Evolutionary conservation across 768 basidiomycete genomes (phyloP).

Genomic region (Leucogyrophana mollusca): DNA sequence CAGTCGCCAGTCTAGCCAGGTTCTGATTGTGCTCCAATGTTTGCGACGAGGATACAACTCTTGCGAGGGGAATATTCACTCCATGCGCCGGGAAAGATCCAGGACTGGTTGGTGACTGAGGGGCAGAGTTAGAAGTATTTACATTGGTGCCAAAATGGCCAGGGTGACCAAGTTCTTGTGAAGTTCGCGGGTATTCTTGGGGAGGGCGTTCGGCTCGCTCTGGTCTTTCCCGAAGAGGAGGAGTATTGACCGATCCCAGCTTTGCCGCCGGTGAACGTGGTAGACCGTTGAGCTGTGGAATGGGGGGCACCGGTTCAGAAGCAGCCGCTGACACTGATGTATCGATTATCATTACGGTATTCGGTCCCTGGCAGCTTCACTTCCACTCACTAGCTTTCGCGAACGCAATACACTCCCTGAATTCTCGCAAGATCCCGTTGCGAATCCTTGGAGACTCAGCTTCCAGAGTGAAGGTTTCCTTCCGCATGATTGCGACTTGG

Average conservation of each 20-base stretch:
- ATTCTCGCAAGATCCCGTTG: constrained; percentile 63
- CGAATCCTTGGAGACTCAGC: constrained; percentile 55
- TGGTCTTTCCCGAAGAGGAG: constrained; percentile 14
- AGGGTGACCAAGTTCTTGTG: no score
- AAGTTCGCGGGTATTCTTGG: constrained; percentile 6
- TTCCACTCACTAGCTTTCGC: constrained; percentile 64
- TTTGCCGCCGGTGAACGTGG: constrained; percentile 23
- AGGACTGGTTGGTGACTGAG: not conserved
- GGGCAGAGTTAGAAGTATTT: not conserved
- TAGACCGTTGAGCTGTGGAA: constrained; percentile 46
- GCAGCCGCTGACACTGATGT: constrained; percentile 58
- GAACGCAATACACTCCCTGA: constrained; percentile 84
- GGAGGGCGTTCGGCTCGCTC: constrained; percentile 17
- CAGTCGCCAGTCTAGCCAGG: constrained; percentile 6
- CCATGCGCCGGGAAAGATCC: no score
- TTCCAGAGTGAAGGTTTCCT: constrained; percentile 76
- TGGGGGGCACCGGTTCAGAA: constrained; percentile 67
- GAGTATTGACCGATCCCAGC: not conserved
- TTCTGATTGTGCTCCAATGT: no score
- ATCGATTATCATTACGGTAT: no score
- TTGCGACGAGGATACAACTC: no score
- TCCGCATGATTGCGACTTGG: constrained; percentile 81
- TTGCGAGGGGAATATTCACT: no score
- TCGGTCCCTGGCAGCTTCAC: no score
- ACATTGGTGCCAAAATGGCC: constrained; percentile 1